Percentiles rank a stretch among this genome's conserved stretches.
Evolutionary conservation across 1,284 basidiomycete species (phyloP).

Genomic region (Apiotrichum sp.): DNA sequence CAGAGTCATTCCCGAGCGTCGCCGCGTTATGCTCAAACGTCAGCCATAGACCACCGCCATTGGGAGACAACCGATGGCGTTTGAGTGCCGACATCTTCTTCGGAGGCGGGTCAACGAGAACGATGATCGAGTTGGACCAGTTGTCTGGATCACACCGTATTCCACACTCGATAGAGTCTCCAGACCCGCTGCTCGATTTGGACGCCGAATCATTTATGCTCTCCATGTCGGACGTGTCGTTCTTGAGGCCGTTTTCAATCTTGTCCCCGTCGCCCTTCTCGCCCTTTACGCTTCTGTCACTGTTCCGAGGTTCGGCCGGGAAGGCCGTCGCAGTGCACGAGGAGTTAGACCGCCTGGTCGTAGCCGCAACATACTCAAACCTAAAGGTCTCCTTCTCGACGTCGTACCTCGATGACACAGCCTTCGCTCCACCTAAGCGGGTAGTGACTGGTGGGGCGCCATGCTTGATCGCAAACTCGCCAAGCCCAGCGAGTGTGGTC

Average conservation of each 20-base stretch:
- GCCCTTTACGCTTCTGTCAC: neutral
- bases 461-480: constrained; percentile 89
- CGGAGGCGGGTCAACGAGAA: constrained; percentile 92
- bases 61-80: constrained; percentile 76
- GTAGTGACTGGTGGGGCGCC: constrained; percentile 89
- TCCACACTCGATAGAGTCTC: constrained; percentile 71
- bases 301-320: neutral
- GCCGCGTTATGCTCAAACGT: constrained; percentile 82
- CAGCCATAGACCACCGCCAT: constrained; percentile 94
- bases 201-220: constrained; percentile 2
- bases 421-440: constrained; percentile 69
- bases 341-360: constrained; percentile 51
- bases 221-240: neutral
- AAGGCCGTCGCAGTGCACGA: constrained; percentile 43
- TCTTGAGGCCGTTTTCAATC: neutral
- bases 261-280: neutral
- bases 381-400: constrained; percentile 76
- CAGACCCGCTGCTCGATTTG: neutral
- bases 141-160: constrained; percentile 88
- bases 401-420: constrained; percentile 71
- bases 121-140: constrained; percentile 80
- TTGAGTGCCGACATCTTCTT: constrained; percentile 74
- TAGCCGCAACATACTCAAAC: constrained; percentile 73
- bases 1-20: constrained; percentile 66
- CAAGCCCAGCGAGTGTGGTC: constrained; percentile 74